Evolutionary conservation across 2,329 filamentous ascomycete species (phyloP).

Genomic region (Pestalotiopsis sp.): DNA sequence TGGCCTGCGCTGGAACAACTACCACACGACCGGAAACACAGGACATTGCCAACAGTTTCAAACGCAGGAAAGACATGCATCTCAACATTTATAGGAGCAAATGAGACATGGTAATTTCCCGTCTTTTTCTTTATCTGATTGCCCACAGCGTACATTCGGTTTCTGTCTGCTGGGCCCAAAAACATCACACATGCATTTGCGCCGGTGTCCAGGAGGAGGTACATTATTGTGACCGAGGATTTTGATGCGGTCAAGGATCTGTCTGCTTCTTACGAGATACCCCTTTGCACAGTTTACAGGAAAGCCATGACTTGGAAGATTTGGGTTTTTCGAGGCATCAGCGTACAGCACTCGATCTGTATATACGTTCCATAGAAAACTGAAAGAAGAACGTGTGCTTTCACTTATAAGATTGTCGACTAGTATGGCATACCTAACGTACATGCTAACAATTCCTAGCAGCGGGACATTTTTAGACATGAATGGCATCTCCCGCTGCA

Average conservation of each 20-base stretch:
- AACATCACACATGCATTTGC: neutral
- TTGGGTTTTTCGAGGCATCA: neutral
- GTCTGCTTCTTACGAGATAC: constrained; percentile 3
- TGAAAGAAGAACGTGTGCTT: too few species aligned
- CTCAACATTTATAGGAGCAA: too few species aligned
- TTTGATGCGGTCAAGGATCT: neutral
- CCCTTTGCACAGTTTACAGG: neutral
- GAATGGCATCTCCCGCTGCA: neutral
- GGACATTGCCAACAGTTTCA: neutral
- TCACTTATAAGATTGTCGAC: too few species aligned
- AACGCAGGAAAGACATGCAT: too few species aligned
- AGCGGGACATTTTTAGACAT: too few species aligned
- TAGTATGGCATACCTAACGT: too few species aligned
- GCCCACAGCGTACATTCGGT: too few species aligned
- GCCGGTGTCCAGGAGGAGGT: neutral
- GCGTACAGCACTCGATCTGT: neutral
- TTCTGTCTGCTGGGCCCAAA: too few species aligned
- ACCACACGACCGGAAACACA: neutral
- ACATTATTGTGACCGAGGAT: neutral
- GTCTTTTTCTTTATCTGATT: too few species aligned
- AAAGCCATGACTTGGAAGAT: neutral
- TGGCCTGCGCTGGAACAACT: neutral
- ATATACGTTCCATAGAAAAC: neutral
- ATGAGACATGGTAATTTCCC: too few species aligned
- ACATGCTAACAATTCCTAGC: too few species aligned